Percentiles rank a stretch among this genome's conserved stretches.
phyloP scores from a whole-genome alignment of 176 grass and related monocot species.

The Carex pumila region DNA sequence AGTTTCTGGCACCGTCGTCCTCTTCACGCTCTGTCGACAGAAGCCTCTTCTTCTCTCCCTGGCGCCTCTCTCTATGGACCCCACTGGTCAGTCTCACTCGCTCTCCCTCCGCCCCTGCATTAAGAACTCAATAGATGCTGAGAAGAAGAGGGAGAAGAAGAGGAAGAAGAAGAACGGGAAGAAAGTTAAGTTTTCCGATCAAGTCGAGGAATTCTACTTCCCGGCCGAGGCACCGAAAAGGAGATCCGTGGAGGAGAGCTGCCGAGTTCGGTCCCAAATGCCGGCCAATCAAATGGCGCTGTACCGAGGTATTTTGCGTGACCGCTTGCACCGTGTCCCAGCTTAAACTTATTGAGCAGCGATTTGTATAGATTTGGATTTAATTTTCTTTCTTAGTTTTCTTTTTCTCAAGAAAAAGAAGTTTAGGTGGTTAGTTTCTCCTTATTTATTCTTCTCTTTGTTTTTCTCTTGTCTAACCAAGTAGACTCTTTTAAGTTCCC shows the following conservation, averaged over 20 bases:
- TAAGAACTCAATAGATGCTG: background rate
- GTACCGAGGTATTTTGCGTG: slow-evolving; percentile 79
- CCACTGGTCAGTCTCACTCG: slow-evolving; percentile 29
- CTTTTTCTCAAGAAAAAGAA: background rate
- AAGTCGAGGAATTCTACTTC: slow-evolving; percentile 40
- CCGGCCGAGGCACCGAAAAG: background rate
- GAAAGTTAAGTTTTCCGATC: slow-evolving; percentile 73
- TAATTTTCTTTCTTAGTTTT: background rate
- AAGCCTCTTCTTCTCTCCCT: slow-evolving; percentile 16
- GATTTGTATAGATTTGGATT: slow-evolving; percentile 2
- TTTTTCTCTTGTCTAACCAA: background rate
- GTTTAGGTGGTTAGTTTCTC: background rate
- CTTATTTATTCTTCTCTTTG: background rate
- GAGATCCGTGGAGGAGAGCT: background rate
- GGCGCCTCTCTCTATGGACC: background rate
- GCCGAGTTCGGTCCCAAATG: slow-evolving; percentile 38
- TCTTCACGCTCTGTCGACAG: slow-evolving; percentile 70
- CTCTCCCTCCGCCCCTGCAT: slow-evolving; percentile 31
- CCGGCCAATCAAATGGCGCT: slow-evolving; percentile 83
- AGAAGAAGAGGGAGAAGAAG: slow-evolving; percentile 49
- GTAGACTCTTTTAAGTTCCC: background rate
- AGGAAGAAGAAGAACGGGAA: slow-evolving; percentile 37
- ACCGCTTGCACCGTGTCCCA: slow-evolving; percentile 47
- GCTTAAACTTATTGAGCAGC: slow-evolving; percentile 49
- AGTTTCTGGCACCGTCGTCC: slow-evolving; percentile 71